phyloP scores from a whole-genome alignment of 495 filamentous ascomycete species.

The Penicilliopsis zonata region DNA sequence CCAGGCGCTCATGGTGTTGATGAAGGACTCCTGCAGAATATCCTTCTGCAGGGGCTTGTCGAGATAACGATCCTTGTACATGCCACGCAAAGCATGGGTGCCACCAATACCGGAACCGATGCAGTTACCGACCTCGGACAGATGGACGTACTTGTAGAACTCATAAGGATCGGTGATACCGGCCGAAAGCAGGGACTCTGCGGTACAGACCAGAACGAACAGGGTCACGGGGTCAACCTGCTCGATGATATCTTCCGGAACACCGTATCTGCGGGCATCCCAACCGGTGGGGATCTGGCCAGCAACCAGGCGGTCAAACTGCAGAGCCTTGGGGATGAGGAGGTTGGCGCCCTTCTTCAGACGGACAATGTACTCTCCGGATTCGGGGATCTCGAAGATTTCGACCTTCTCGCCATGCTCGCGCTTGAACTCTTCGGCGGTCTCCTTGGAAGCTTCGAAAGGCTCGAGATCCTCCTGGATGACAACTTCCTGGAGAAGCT shows the following conservation, averaged over 20 bases:
- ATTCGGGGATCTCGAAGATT: slow-evolving; percentile 89
- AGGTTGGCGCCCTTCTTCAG: slow-evolving; percentile 90
- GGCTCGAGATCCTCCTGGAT: slow-evolving; percentile 94
- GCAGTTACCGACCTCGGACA: slow-evolving; percentile 97
- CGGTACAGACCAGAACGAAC: slow-evolving; percentile 86
- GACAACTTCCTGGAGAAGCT: slow-evolving; percentile 92
- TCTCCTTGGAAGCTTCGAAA: slow-evolving; percentile 95
- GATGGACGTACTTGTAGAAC: slow-evolving; percentile 98
- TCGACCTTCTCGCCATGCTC: slow-evolving; percentile 96
- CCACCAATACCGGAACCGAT: slow-evolving; percentile 96
- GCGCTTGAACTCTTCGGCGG: slow-evolving; percentile 91
- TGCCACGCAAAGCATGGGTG: slow-evolving; percentile 78
- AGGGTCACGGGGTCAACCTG: slow-evolving; percentile 96
- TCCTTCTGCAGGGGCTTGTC: slow-evolving; percentile 99
- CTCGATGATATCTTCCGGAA: slow-evolving; percentile 93
- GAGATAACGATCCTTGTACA: slow-evolving; percentile 96
- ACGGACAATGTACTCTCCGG: slow-evolving; percentile 86
- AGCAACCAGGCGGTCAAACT: slow-evolving; percentile 93
- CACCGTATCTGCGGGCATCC: slow-evolving; percentile 89
- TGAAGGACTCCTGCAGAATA: slow-evolving; percentile 98
- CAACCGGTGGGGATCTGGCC: slow-evolving; percentile 95
- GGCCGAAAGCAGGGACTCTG: slow-evolving; percentile 76
- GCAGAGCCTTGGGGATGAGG: slow-evolving; percentile 90
- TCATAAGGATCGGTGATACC: slow-evolving; percentile 99
- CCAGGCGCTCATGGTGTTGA: slow-evolving; percentile 99